Evolutionary conservation across 2,329 filamentous ascomycete species (phyloP).

Genomic region (Alternaria metachromatica): DNA sequence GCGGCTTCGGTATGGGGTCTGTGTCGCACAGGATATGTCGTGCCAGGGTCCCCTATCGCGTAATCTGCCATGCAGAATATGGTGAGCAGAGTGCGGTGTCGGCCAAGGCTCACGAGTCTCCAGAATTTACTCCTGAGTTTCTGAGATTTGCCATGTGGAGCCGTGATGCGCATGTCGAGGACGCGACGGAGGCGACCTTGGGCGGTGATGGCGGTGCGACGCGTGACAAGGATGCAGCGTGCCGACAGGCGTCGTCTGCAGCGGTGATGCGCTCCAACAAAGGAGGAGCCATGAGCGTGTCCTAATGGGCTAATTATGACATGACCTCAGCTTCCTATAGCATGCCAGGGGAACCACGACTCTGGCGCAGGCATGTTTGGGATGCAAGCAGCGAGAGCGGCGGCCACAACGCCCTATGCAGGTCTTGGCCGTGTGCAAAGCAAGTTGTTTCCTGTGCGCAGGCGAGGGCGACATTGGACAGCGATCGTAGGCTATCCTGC

Average conservation of each 20-base stretch:
- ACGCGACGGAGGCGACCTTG: not conserved
- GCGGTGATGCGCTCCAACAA: constrained; percentile 30
- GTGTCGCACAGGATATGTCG: constrained; percentile 37
- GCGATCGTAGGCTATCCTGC: constrained; percentile 36
- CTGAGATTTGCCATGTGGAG: not conserved
- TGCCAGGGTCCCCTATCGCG: constrained; percentile 33
- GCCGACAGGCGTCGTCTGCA: constrained; percentile 16
- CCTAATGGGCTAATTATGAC: constrained; percentile 35
- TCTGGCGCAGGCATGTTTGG: constrained; percentile 21
- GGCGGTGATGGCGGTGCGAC: constrained; percentile 12
- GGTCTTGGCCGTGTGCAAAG: constrained; percentile 36
- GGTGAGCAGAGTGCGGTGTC: constrained; percentile 26
- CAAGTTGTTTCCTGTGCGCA: constrained; percentile 37
- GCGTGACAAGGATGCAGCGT: constrained; percentile 17
- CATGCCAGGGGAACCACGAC: constrained; percentile 30
- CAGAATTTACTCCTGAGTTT: not conserved
- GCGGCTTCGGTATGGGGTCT: constrained; percentile 29
- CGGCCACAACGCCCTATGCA: constrained; percentile 37
- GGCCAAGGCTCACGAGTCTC: constrained; percentile 10
- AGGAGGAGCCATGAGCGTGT: constrained; percentile 23
- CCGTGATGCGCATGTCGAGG: not conserved
- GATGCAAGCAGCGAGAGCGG: constrained; percentile 21
- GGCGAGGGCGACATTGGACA: constrained; percentile 41
- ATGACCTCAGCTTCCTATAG: constrained; percentile 15
- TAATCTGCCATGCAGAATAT: constrained; percentile 35